These are phyloP conservation scores for Fusarium sp. DNA, from an alignment of 2,329 filamentous ascomycete species.

Conservation along the genomic window DNA sequence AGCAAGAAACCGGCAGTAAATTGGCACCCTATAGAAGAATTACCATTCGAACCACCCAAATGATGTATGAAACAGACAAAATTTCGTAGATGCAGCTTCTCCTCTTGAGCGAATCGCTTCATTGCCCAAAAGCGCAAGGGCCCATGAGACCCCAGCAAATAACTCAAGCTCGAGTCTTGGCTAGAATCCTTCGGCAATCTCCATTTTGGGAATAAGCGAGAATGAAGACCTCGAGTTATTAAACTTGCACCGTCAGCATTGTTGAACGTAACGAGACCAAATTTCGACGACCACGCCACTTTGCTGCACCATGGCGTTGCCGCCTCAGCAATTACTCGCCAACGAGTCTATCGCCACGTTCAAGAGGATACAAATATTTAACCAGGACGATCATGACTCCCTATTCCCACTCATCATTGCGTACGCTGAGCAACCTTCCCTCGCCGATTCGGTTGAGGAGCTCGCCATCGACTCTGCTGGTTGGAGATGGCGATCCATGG, in stretches of 20 bases:
- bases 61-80: background rate
- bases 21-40: background rate
- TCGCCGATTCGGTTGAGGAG: background rate
- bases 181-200: constrained; percentile 1
- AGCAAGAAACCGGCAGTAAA: background rate
- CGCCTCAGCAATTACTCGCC: background rate
- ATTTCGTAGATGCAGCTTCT: background rate
- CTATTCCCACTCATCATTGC: background rate
- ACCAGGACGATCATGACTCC: background rate
- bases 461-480: background rate
- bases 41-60: background rate
- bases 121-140: background rate
- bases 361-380: background rate
- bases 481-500: background rate
- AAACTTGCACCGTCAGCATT: background rate
- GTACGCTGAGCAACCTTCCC: background rate
- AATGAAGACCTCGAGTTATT: background rate
- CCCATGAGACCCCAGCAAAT: background rate
- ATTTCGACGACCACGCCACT: background rate
- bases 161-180: background rate
- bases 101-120: background rate
- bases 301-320: background rate
- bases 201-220: background rate
- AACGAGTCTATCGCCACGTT: background rate
- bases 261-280: background rate